These are phyloP conservation scores for Penicillium nucicola DNA, from an alignment of 495 filamentous ascomycete genomes.

Conservation along the genomic window DNA sequence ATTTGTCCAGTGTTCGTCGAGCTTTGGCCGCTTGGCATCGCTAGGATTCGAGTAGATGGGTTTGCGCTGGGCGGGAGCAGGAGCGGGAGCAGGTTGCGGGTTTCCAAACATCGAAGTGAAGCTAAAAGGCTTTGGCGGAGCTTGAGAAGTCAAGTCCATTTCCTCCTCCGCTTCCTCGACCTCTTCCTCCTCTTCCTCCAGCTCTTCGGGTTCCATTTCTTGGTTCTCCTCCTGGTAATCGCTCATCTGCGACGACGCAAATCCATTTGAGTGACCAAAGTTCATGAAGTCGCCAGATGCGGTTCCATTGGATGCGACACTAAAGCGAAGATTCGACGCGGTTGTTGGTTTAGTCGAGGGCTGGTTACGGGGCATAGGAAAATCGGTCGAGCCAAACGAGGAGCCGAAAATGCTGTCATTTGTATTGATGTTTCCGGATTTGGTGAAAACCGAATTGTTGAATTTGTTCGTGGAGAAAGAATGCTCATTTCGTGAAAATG, in stretches of 20 bases:
- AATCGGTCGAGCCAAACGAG: conserved; percentile 39
- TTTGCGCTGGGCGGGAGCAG: conserved; percentile 26
- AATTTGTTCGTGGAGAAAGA: conserved; percentile 9
- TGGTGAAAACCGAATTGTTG: conserved; percentile 34
- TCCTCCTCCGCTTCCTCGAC: conserved; percentile 40
- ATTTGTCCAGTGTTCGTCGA: conserved; percentile 40
- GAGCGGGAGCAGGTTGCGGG: conserved; percentile 14
- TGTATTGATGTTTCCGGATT: conserved; percentile 40
- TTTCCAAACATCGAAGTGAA: conserved; percentile 35
- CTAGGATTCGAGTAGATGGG: conserved; percentile 40
- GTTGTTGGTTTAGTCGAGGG: conserved; percentile 19
- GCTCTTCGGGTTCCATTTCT: conserved; percentile 23
- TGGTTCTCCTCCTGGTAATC: conserved; percentile 33
- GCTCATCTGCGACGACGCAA: conserved; percentile 30
- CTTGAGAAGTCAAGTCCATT: conserved; percentile 19
- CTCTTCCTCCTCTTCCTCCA: conserved; percentile 20
- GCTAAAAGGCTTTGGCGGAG: conserved; percentile 19
- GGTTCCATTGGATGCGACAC: conserved; percentile 36
- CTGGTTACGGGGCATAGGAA: conserved; percentile 29
- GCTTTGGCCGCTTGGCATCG: conserved; percentile 44
- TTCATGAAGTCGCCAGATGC: conserved; percentile 36
- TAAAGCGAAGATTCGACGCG: conserved; percentile 33
- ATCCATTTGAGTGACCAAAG: conserved; percentile 29
- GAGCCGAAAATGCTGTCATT: conserved; percentile 43
- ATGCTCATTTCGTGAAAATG: conserved; percentile 1